These are phyloP conservation scores for Jackrogersella multiformis DNA, from an alignment of 495 filamentous ascomycete species.

Conservation along the genomic window DNA sequence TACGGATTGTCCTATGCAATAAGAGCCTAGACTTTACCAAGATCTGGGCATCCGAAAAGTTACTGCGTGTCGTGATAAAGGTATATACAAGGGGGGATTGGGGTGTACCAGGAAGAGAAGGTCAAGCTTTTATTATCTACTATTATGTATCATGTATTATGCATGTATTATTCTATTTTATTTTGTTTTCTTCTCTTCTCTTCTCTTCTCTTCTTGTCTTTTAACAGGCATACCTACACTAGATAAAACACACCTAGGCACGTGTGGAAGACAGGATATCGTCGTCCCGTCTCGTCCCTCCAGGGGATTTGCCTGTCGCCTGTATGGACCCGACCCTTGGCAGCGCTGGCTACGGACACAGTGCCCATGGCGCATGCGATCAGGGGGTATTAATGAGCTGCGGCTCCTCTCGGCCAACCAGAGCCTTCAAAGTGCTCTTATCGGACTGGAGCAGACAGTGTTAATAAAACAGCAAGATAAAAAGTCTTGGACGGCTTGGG, in stretches of 20 bases:
- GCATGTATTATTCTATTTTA: too few species aligned
- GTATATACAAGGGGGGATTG: too few species aligned
- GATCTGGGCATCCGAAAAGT: conserved; percentile 27
- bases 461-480: neutral
- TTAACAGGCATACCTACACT: too few species aligned
- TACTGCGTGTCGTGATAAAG: neutral
- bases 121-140: conserved; percentile 23
- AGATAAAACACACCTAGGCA: too few species aligned
- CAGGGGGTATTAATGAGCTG: neutral
- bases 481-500: neutral
- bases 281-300: too few species aligned
- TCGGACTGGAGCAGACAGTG: conserved; percentile 1
- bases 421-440: neutral
- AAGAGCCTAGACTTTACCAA: conserved; percentile 30
- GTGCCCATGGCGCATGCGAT: neutral
- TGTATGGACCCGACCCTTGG: too few species aligned
- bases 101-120: conserved; percentile 20
- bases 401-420: conserved; percentile 1
- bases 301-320: too few species aligned
- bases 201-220: too few species aligned
- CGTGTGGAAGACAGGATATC: too few species aligned
- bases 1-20: neutral
- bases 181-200: too few species aligned
- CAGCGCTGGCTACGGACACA: too few species aligned
- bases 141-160: too few species aligned